Percentiles rank a stretch among this genome's conserved stretches.
These are phyloP conservation scores for Blastocystis sp. DNA, from an alignment of 352 stramenopile genomes.

Conservation along the genomic window DNA sequence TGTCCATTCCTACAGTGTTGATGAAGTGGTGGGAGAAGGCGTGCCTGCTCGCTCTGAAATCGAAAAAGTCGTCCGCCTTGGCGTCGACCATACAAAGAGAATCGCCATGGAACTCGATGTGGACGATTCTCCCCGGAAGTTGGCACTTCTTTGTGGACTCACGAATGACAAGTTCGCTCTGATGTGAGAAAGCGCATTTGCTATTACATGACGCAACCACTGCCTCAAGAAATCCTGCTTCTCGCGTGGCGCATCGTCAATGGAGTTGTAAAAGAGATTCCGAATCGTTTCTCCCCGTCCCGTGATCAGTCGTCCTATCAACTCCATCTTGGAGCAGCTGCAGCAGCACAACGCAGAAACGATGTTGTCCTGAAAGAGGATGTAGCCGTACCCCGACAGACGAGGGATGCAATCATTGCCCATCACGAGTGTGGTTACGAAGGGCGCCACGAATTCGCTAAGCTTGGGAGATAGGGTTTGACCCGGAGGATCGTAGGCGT, in stretches of 20 bases:
- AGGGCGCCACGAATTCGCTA: background rate
- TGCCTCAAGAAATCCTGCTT: background rate
- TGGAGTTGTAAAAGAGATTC: background rate
- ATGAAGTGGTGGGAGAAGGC: background rate
- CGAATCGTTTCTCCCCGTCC: background rate
- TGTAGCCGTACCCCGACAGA: background rate
- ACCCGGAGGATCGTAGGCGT: conserved; percentile 9
- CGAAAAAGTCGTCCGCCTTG: background rate
- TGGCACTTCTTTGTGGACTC: background rate
- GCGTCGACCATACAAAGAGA: background rate
- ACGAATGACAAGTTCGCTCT: background rate
- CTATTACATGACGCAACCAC: background rate
- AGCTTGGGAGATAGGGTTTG: background rate
- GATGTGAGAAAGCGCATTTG: background rate
- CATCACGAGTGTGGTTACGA: background rate
- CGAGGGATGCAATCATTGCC: conserved; percentile 12
- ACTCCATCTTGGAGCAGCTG: background rate
- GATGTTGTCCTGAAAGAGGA: background rate
- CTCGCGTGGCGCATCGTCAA: background rate
- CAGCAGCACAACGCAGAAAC: background rate
- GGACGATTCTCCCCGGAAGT: background rate
- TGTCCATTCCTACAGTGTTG: background rate
- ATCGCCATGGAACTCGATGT: background rate
- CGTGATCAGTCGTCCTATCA: background rate
- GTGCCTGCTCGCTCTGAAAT: conserved; percentile 6